Evolutionary conservation across 257 asterid genomes (phyloP).

Genomic region (Mitragyna speciosa): DNA sequence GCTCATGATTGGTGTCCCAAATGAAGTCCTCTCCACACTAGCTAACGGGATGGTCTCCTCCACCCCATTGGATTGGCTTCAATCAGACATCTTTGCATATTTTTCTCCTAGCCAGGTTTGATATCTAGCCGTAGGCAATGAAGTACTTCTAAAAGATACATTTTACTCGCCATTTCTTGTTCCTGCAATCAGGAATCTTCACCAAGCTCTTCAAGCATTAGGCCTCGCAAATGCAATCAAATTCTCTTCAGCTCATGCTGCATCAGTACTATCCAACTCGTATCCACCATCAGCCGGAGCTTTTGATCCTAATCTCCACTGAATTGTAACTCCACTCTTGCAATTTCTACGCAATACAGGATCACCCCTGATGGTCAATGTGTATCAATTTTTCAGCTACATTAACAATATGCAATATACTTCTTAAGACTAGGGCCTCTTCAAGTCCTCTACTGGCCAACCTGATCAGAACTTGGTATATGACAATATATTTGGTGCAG

Average conservation of each 20-base stretch:
- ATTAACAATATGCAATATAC: constrained; percentile 31
- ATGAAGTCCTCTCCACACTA: constrained; percentile 61
- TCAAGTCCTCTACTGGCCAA: constrained; percentile 39
- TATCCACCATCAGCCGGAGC: constrained; percentile 61
- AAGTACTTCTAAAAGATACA: constrained; percentile 49
- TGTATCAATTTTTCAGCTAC: constrained; percentile 64
- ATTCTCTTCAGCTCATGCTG: constrained; percentile 60
- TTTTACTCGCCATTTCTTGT: constrained; percentile 47
- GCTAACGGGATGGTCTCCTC: constrained; percentile 41
- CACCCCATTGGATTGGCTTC: constrained; percentile 53
- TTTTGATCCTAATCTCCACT: constrained; percentile 34
- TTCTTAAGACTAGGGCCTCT: constrained; percentile 51
- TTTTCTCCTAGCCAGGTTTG: constrained; percentile 48
- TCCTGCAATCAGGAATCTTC: constrained; percentile 52
- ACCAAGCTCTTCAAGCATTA: constrained; percentile 48
- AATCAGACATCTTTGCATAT: constrained; percentile 45
- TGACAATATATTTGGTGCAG: constrained; percentile 59
- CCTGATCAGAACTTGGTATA: constrained; percentile 43
- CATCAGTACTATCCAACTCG: constrained; percentile 45
- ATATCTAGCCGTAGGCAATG: constrained; percentile 64
- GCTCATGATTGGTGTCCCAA: constrained; percentile 67
- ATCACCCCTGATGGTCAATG: constrained; percentile 61
- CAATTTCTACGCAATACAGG: constrained; percentile 40
- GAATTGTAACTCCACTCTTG: constrained; percentile 41
- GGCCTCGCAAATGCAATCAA: constrained; percentile 41